Evolutionary conservation across 2,329 filamentous ascomycete genomes (phyloP), one percentile per base, ranked within the genome.

Genomic region (Talaromyces sp.): DNA sequence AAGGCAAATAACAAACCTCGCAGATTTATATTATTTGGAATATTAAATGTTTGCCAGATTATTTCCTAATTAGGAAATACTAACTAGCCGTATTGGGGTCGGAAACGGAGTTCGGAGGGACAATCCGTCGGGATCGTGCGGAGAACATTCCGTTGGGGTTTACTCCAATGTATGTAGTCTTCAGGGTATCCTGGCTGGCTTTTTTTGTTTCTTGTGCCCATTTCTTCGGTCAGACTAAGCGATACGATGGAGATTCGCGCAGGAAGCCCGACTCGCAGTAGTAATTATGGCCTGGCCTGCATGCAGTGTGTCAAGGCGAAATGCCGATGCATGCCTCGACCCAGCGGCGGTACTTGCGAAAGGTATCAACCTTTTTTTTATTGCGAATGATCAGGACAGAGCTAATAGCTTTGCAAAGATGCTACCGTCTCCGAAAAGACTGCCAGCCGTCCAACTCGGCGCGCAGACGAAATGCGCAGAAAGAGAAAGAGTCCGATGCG

Each of bases 391-490:
- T 21, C 26, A 27, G 6, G 10, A 19, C 19, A 43, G 26, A 29
- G n/a, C 64, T 65, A 24, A 67, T 63, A 24, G 19, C 52, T 24
- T 59, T n/a, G 9, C 41, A 24, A 10, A 71, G 74, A 64, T 77
- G 74, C 52, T 58, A 72, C n/a, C 71, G 74, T 51, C 73, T 76
- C 7, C 67, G 66, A 49, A 76, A 73, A 64, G 55, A 62, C 7
- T 77, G 74, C 59, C 64, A 70, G 55, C 68, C 71, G 29, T 73
- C 74, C 32, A 70, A 73, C 29, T 70, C 71, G 38, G 56, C 69
- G 62, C 74, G 74, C 59, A 68, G 64, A 55, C 70, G 71, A 13
- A 67, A 67, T 63, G 60, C 56, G 17, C 64, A 68, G n/a, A 65
- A 64, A 54, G 65, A 62, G 10, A 65, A 68, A 55, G 68, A 66